Base-by-base conservation (phyloP, 345 rosid genomes). In the Durio zibethinus region DNA sequence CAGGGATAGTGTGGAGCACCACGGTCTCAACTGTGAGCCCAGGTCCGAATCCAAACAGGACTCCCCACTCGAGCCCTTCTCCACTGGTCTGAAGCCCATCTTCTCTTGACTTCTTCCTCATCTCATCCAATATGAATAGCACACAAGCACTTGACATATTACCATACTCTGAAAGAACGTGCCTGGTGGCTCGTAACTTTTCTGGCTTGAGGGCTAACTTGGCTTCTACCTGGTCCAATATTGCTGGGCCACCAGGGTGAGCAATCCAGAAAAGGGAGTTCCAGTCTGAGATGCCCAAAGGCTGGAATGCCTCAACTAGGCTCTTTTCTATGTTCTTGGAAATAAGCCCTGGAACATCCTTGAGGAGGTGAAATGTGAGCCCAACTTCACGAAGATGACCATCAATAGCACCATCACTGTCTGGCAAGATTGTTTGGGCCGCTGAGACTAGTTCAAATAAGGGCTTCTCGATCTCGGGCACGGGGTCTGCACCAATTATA, bases 191-290 rank as follows among this genome's bases (percentile, higher is more conserved):
- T 9, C 74, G 43, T 4, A 87, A 61, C 67, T 87, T 87, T 50
- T 82, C 83, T 1, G 78, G 80, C 78, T 80, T 76, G 8, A 87
- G 83, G 16, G 74, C 83, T 48, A 87, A 27, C 69, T 77, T 80
- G 0, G 20, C 66, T 75, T 87, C 90, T 12, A 87, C 82, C 1
- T 50, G 79, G 78, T 87, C 87, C 0, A 87, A 71, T 52, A 87
- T 83, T 11, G 85, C 85, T 0, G 85, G 87, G 0, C 88, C 90
- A 42, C 90, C 90, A 0, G 90, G 88, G 48, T 87, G 90, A 3
- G 82, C 85, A 2, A 84, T 80, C 86, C 82, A 85, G 65, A 87
- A 85, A 29, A 85, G 36, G 0, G 90, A 87, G 85, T 87, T 85
- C 86, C 86, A 85, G 57, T 87, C 90, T 0, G 83, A 71, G 59